These are phyloP conservation scores for Epichloe bromicola DNA, from an alignment of 2,329 filamentous ascomycete species.

Conservation along the genomic window DNA sequence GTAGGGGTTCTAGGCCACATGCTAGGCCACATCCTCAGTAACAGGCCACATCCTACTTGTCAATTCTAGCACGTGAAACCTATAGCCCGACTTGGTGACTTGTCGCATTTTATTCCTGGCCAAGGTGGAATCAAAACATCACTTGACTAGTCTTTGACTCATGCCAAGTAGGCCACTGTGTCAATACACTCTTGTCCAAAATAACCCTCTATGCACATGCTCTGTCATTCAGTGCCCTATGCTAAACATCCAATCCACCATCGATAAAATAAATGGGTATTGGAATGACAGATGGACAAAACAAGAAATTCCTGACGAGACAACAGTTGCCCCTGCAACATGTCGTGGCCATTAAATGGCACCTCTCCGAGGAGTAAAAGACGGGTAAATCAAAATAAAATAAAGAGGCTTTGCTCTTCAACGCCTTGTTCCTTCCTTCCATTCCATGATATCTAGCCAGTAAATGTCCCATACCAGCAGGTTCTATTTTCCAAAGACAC, in stretches of 20 bases:
- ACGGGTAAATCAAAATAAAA: neutral
- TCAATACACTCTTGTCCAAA: no score
- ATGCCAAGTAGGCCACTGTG: no score
- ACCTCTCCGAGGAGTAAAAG: neutral
- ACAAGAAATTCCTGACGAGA: neutral
- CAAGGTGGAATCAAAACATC: no score
- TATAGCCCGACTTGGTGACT: no score
- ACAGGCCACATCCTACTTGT: no score
- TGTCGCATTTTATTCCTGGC: no score
- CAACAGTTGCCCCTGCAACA: neutral
- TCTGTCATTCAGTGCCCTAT: no score
- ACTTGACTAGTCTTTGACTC: no score
- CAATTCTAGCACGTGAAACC: no score
- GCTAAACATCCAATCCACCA: neutral
- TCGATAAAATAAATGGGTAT: neutral
- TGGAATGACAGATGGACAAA: neutral
- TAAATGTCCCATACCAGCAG: neutral
- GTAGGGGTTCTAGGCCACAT: no score
- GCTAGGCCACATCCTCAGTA: no score
- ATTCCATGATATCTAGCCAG: conserved; percentile 1
- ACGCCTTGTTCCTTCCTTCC: neutral
- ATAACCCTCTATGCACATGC: no score
- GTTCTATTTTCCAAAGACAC: neutral
- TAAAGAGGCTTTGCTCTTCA: neutral
- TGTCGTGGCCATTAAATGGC: neutral